A percentile compares a stretch with the other conserved stretches of the same genome.
phyloP scores from a whole-genome alignment of 371 early-diverging fungal species.

The Apophysomyces ossiformis region DNA sequence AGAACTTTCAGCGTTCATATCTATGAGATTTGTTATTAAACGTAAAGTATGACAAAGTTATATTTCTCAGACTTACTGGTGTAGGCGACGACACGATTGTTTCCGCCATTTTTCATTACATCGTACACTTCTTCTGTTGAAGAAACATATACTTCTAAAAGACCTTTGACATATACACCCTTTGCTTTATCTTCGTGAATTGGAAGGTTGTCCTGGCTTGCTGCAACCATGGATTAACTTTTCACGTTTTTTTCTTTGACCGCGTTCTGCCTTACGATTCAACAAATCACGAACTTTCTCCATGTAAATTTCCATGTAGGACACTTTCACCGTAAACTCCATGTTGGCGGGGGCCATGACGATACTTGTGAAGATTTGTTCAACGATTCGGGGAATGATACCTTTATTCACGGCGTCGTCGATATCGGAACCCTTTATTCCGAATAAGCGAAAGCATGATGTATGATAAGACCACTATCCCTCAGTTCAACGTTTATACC shows the following conservation, averaged over 20 bases:
- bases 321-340: constrained; percentile 93
- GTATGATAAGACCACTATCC: constrained; percentile 11
- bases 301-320: constrained; percentile 99
- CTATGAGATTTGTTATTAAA: constrained; percentile 31
- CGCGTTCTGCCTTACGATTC: constrained; percentile 65
- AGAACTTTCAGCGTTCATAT: constrained; percentile 98
- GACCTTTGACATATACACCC: constrained; percentile 96
- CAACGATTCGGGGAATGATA: constrained; percentile 93
- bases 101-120: constrained; percentile 91
- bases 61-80: constrained; percentile 68
- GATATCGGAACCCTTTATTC: constrained; percentile 91
- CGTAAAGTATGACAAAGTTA: no score
- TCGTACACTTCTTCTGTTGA: constrained; percentile 94
- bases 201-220: constrained; percentile 86
- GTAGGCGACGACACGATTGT: constrained; percentile 87
- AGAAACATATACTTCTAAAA: constrained; percentile 92
- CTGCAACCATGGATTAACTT: constrained; percentile 39
- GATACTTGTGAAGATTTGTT: constrained; percentile 89
- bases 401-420: constrained; percentile 90
- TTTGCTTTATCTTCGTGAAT: constrained; percentile 94
- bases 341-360: constrained; percentile 83
- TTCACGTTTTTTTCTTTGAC: constrained; percentile 4
- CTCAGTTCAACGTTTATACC: not conserved
- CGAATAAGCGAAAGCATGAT: constrained; percentile 76
- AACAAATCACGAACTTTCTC: constrained; percentile 98